Evolutionary conservation across 768 basidiomycete species (phyloP).

Genomic region (Cyclocybe aegerita): DNA sequence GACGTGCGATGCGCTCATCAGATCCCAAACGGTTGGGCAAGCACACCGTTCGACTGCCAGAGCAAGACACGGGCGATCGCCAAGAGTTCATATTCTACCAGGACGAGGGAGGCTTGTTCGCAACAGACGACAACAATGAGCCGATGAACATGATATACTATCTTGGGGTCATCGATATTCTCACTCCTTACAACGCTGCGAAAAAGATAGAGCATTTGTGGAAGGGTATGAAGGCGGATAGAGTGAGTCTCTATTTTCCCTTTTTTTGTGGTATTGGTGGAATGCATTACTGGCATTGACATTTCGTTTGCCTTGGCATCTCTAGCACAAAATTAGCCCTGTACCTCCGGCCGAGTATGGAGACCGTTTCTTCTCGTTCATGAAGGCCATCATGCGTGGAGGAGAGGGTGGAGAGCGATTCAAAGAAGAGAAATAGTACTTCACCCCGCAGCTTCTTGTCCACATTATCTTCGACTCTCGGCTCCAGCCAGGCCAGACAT

Average conservation of each 20-base stretch:
- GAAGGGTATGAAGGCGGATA: constrained; percentile 84
- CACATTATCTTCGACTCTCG: no score
- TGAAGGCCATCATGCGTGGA: constrained; percentile 83
- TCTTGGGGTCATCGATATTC: constrained; percentile 94
- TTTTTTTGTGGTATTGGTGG: no score
- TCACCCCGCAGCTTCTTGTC: background rate
- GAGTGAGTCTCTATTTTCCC: constrained; percentile 56
- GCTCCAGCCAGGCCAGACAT: background rate
- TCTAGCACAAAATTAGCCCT: constrained; percentile 91
- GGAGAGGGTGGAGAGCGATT: constrained; percentile 56
- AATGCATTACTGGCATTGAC: background rate
- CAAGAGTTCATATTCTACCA: constrained; percentile 92
- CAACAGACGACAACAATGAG: constrained; percentile 84
- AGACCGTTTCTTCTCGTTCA: constrained; percentile 83
- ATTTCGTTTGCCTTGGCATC: constrained; percentile 7
- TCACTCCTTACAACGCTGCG: constrained; percentile 78
- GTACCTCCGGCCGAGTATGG: constrained; percentile 87
- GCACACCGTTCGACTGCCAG: constrained; percentile 50
- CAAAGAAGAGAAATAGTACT: background rate
- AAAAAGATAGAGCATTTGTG: constrained; percentile 90
- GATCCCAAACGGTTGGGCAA: constrained; percentile 71
- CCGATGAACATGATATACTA: constrained; percentile 83
- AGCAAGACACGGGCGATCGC: constrained; percentile 62
- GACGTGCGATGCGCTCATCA: constrained; percentile 80
- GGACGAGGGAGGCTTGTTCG: constrained; percentile 90